Percentiles rank a stretch among this genome's conserved stretches.
Evolutionary conservation across 306 rosid genomes (phyloP).

Genomic region (Cucurbita ficifolia): DNA sequence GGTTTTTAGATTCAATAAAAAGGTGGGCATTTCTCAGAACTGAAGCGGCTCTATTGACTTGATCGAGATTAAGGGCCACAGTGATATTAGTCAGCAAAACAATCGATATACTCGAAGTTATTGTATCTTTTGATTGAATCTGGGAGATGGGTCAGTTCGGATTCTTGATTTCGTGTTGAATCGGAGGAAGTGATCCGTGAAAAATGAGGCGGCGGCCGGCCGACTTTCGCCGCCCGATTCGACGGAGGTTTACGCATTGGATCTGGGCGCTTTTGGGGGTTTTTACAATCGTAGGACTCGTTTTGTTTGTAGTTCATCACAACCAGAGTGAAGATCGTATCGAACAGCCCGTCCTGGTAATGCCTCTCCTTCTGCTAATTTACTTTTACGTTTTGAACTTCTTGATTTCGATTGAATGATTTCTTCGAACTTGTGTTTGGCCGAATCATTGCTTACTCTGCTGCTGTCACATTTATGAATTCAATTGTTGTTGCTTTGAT

Average conservation of each 20-base stretch:
- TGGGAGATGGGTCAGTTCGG: slow-evolving; percentile 9
- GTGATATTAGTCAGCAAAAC: slow-evolving; percentile 5
- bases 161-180: slow-evolving; percentile 20
- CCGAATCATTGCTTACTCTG: not conserved
- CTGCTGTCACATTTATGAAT: not conserved
- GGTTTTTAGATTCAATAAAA: not conserved
- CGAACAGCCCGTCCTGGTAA: slow-evolving; percentile 42
- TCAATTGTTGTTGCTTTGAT: not conserved
- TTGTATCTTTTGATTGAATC: slow-evolving; percentile 17
- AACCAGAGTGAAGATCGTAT: slow-evolving; percentile 69
- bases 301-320: slow-evolving; percentile 69
- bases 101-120: not conserved
- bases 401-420: not conserved
- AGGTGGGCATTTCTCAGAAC: not conserved
- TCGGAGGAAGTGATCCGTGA: slow-evolving; percentile 28
- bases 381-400: not conserved
- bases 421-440: not conserved
- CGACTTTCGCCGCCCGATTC: slow-evolving; percentile 93
- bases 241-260: slow-evolving; percentile 82
- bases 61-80: not conserved
- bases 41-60: not conserved
- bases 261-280: slow-evolving; percentile 70
- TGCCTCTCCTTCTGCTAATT: not conserved
- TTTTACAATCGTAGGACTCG: slow-evolving; percentile 45
- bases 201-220: slow-evolving; percentile 96